A percentile compares a stretch with the other conserved stretches of the same genome.
phyloP scores from a whole-genome alignment of 306 rosid species.

The Vigna reflexopilosa region DNA sequence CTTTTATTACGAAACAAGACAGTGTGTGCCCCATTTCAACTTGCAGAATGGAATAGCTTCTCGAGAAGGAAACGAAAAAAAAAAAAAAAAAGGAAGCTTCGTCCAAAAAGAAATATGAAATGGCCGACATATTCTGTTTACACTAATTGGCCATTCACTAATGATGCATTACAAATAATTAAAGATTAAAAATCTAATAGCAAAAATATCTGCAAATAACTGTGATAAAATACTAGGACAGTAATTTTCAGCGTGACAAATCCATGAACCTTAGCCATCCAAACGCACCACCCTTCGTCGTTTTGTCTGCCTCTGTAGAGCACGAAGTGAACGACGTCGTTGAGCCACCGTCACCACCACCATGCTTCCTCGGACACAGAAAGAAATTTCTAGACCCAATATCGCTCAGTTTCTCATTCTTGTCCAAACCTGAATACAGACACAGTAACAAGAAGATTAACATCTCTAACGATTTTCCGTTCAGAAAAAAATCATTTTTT shows the following conservation, averaged over 20 bases:
- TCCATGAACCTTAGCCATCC: slow-evolving; percentile 74
- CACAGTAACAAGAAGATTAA: not conserved
- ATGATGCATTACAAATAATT: not conserved
- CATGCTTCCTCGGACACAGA: slow-evolving; percentile 57
- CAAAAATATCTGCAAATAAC: not conserved
- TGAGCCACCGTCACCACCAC: slow-evolving; percentile 5
- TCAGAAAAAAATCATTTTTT: not conserved
- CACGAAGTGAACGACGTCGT: slow-evolving; percentile 58
- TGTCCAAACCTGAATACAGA: slow-evolving; percentile 65
- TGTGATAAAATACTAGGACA: not conserved
- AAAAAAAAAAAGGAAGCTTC: not conserved
- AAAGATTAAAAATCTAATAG: not conserved
- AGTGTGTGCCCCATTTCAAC: not conserved
- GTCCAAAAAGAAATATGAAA: not conserved
- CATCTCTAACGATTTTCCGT: not conserved
- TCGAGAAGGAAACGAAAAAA: not conserved
- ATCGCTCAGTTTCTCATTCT: slow-evolving; percentile 60
- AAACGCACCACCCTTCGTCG: slow-evolving; percentile 48
- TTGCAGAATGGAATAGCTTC: slow-evolving; percentile 22
- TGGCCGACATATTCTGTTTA: slow-evolving; percentile 1
- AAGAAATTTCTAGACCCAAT: slow-evolving; percentile 88
- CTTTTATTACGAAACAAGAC: not conserved
- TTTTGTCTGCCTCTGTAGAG: slow-evolving; percentile 59
- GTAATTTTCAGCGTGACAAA: slow-evolving; percentile 50
- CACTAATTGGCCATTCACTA: not conserved